These are phyloP conservation scores for Ormosia semicastrata DNA, from an alignment of 306 rosid species.

Conservation along the genomic window DNA sequence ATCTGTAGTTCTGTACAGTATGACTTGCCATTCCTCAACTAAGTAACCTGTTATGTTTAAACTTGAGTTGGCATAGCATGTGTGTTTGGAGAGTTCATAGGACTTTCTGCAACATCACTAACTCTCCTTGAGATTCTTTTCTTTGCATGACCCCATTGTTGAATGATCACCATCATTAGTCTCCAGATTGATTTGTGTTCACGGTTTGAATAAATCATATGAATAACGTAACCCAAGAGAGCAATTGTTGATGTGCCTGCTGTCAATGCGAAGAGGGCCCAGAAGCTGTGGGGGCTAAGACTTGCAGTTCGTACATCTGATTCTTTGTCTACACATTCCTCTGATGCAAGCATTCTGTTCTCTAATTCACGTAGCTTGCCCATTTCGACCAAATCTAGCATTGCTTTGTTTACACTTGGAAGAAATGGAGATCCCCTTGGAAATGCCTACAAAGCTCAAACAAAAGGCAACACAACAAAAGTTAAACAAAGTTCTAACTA, in stretches of 20 bases:
- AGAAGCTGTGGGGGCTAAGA: constrained; percentile 43
- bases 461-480: not conserved
- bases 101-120: constrained; percentile 15
- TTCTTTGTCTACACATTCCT: constrained; percentile 26
- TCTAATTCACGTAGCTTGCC: constrained; percentile 34
- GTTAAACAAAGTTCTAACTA: not conserved
- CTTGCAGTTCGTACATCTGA: constrained; percentile 20
- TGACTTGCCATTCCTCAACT: not conserved
- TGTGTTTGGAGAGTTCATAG: not conserved
- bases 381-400: constrained; percentile 31
- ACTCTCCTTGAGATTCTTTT: constrained; percentile 28
- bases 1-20: not conserved
- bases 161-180: constrained; percentile 20
- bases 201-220: not conserved
- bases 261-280: constrained; percentile 37
- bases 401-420: constrained; percentile 29
- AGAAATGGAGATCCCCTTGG: constrained; percentile 40
- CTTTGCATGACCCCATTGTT: constrained; percentile 23
- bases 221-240: constrained; percentile 31
- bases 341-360: constrained; percentile 37
- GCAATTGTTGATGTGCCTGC: constrained; percentile 45
- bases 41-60: not conserved
- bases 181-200: constrained; percentile 19
- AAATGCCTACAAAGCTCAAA: constrained; percentile 34
- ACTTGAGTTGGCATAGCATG: not conserved